Conservation (phyloP, 2,329 filamentous ascomycete genomes). For the Eutypella sp. region DNA sequence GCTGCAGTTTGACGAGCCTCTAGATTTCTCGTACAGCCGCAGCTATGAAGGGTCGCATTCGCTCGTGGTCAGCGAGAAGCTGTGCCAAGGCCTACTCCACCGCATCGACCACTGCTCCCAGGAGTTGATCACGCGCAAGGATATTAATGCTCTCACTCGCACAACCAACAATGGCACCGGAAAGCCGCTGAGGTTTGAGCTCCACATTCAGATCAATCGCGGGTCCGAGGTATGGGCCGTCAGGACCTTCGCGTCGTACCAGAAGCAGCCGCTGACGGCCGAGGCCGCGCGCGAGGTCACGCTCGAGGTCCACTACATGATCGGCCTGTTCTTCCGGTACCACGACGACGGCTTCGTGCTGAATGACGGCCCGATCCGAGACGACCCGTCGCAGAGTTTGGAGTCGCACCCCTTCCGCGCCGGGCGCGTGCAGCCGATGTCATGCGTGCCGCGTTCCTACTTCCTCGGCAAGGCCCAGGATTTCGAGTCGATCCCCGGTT, state of each 20-base stretch:
- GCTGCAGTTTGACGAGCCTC: conserved; percentile 41
- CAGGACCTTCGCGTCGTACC: conserved; percentile 44
- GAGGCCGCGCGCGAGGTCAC: conserved; percentile 42
- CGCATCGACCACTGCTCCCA: conserved; percentile 47
- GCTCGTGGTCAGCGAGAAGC: conserved; percentile 39
- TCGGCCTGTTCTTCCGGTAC: conserved; percentile 45
- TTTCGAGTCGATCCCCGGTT: conserved; percentile 46
- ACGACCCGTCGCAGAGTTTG: conserved; percentile 30
- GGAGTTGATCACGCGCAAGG: conserved; percentile 50
- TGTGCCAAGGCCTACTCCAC: conserved; percentile 44
- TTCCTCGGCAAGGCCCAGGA: conserved; percentile 40
- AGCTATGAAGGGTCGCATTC: conserved; percentile 42
- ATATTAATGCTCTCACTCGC: conserved; percentile 41
- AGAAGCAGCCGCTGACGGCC: conserved; percentile 40
- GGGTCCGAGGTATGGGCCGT: conserved; percentile 37
- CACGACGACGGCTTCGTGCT: conserved; percentile 48
- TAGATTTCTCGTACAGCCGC: conserved; percentile 38
- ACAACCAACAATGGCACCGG: conserved; percentile 28
- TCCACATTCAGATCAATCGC: conserved; percentile 41
- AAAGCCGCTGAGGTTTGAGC: conserved; percentile 44
- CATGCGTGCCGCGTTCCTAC: conserved; percentile 40
- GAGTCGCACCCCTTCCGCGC: conserved; percentile 36
- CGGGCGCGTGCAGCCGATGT: conserved; percentile 39
- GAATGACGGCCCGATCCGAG: conserved; percentile 38
- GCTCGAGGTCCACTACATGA: conserved; percentile 43